Evolutionary conservation across 306 rosid species (phyloP).

Genomic region (Ormosia emarginata): DNA sequence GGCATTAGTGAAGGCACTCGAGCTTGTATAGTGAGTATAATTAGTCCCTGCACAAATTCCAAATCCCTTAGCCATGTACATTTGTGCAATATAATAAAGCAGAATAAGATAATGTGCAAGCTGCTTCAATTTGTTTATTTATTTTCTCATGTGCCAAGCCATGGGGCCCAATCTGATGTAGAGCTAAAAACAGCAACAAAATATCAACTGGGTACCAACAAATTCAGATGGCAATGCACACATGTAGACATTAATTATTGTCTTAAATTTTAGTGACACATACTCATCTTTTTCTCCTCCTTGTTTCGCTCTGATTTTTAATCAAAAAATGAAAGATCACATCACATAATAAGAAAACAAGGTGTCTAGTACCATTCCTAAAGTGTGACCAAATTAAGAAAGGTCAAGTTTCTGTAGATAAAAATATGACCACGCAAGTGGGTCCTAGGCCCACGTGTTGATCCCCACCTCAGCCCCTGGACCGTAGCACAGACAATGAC

Average conservation of each 20-base stretch:
- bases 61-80: not conserved
- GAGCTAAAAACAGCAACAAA: not conserved
- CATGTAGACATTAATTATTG: not conserved
- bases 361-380: not conserved
- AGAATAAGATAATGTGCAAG: too few species aligned
- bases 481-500: slow-evolving; percentile 11
- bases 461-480: slow-evolving; percentile 24
- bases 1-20: slow-evolving; percentile 60
- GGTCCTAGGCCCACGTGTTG: slow-evolving; percentile 25
- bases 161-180: not conserved
- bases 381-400: slow-evolving; percentile 12
- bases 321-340: not conserved
- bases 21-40: slow-evolving; percentile 75
- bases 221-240: not conserved
- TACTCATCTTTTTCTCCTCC: not conserved
- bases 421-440: not conserved
- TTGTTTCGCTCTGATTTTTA: not conserved
- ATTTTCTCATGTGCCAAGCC: not conserved
- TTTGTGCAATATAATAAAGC: not conserved
- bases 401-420: not conserved
- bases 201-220: not conserved
- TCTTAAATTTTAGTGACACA: not conserved
- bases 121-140: not conserved
- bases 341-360: not conserved
- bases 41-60: slow-evolving; percentile 55